These are phyloP conservation scores for Epichloe hybrida DNA, from an alignment of 2,329 filamentous ascomycete species.

Conservation along the genomic window DNA sequence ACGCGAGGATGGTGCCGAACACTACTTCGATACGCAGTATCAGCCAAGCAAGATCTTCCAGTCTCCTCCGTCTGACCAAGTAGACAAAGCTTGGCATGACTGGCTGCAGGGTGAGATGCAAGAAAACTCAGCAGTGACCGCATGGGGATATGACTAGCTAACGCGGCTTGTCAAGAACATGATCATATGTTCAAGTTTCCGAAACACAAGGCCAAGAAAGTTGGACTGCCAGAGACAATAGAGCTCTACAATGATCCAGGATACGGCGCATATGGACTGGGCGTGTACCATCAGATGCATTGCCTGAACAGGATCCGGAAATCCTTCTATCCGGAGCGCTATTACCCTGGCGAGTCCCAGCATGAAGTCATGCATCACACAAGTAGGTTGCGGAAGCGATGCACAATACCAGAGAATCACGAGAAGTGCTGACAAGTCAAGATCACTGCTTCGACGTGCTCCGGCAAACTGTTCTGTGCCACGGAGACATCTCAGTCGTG, in stretches of 20 bases:
- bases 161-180: not conserved
- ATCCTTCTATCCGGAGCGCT: not conserved
- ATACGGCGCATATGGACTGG: not conserved
- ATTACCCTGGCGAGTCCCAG: not conserved
- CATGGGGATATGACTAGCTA: not conserved
- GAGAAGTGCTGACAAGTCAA: not conserved
- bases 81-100: not conserved
- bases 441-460: not conserved
- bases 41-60: not conserved
- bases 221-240: not conserved
- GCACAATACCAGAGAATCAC: no score
- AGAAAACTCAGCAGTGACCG: no score
- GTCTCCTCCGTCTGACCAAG: not conserved
- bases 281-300: not conserved
- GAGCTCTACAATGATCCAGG: not conserved
- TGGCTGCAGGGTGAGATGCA: not conserved
- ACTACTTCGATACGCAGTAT: not conserved
- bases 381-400: not conserved
- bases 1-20: not conserved
- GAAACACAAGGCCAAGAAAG: not conserved
- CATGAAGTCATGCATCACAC: not conserved
- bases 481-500: not conserved
- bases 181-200: not conserved
- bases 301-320: not conserved
- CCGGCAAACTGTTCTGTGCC: not conserved